phyloP scores from a whole-genome alignment of 2,329 filamentous ascomycete genomes.

The Dactylellina parvicollis region DNA sequence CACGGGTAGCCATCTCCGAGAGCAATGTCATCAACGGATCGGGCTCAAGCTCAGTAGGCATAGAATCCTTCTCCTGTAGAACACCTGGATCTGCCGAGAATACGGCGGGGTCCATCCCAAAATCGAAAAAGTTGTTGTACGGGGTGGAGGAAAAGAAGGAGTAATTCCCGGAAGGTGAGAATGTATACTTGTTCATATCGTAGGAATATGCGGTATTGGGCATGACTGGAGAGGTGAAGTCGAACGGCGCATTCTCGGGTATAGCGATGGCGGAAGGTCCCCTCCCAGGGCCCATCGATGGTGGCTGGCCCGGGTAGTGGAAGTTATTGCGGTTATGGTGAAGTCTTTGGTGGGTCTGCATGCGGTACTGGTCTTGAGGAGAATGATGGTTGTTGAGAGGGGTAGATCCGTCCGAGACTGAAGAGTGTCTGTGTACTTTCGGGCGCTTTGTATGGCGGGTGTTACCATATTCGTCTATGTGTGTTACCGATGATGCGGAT shows the following conservation, averaged over 20 bases:
- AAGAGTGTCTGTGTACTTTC: slow-evolving; percentile 45
- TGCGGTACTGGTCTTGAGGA: slow-evolving; percentile 50
- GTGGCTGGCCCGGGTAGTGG: slow-evolving; percentile 49
- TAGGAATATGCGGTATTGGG: slow-evolving; percentile 50
- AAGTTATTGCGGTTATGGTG: slow-evolving; percentile 42
- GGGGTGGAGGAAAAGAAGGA: slow-evolving; percentile 53
- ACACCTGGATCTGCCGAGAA: slow-evolving; percentile 37
- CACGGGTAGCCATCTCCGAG: slow-evolving; percentile 50
- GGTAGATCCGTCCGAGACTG: slow-evolving; percentile 43
- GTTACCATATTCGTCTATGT: slow-evolving; percentile 47
- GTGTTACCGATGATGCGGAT: slow-evolving; percentile 47
- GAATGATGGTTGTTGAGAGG: slow-evolving; percentile 44
- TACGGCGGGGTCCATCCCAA: slow-evolving; percentile 48
- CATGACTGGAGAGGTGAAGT: slow-evolving; percentile 45
- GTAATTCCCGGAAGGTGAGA: slow-evolving; percentile 44
- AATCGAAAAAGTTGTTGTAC: slow-evolving; percentile 51
- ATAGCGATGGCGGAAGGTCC: slow-evolving; percentile 41
- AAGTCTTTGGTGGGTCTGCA: slow-evolving; percentile 45
- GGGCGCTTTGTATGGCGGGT: slow-evolving; percentile 42
- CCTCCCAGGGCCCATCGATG: slow-evolving; percentile 34
- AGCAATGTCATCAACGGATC: slow-evolving; percentile 50
- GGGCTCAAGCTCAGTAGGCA: slow-evolving; percentile 44
- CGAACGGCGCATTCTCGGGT: slow-evolving; percentile 48
- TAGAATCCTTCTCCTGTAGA: slow-evolving; percentile 45
- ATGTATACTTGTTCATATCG: slow-evolving; percentile 51